These are phyloP conservation scores for Craspedostauros australis DNA, from an alignment of 108 stramenopile species.

Conservation along the genomic window DNA sequence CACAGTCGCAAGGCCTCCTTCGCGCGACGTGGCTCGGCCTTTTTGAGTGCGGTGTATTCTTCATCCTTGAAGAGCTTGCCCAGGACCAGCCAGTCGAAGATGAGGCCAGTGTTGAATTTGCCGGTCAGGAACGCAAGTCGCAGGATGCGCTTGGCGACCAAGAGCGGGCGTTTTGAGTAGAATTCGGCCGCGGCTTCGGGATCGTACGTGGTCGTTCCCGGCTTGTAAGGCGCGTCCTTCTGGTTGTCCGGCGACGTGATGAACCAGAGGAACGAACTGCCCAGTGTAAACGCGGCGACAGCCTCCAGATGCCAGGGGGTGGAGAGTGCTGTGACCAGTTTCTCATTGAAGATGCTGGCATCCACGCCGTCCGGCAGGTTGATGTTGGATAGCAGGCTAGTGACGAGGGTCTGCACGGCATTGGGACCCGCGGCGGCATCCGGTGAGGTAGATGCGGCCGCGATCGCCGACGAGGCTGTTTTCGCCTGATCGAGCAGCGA, in stretches of 20 bases:
- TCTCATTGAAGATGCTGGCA: too few species aligned
- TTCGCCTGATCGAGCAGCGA: too few species aligned
- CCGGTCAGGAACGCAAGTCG: constrained; percentile 44
- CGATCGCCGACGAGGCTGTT: too few species aligned
- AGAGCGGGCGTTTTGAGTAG: constrained; percentile 42
- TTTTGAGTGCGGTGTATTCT: constrained; percentile 50
- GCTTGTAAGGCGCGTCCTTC: constrained; percentile 46
- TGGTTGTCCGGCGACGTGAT: constrained; percentile 37
- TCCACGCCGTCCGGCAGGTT: too few species aligned
- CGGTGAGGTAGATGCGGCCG: too few species aligned
- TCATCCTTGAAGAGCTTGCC: constrained; percentile 58
- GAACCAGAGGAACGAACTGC: constrained; percentile 13
- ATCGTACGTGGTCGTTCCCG: constrained; percentile 52
- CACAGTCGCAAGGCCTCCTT: constrained; percentile 51
- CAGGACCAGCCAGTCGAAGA: constrained; percentile 68
- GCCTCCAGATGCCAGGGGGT: constrained; percentile 38
- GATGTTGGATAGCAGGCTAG: too few species aligned
- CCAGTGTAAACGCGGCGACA: constrained; percentile 16
- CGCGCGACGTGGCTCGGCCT: constrained; percentile 67
- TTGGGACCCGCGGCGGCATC: too few species aligned
- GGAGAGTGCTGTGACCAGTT: too few species aligned
- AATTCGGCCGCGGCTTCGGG: constrained; percentile 41
- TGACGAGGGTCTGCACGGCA: too few species aligned
- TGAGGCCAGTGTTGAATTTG: constrained; percentile 55
- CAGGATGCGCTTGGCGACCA: constrained; percentile 52